phyloP scores from a whole-genome alignment of 805 yeast genomes.

The Yamadazyma laniorum region DNA sequence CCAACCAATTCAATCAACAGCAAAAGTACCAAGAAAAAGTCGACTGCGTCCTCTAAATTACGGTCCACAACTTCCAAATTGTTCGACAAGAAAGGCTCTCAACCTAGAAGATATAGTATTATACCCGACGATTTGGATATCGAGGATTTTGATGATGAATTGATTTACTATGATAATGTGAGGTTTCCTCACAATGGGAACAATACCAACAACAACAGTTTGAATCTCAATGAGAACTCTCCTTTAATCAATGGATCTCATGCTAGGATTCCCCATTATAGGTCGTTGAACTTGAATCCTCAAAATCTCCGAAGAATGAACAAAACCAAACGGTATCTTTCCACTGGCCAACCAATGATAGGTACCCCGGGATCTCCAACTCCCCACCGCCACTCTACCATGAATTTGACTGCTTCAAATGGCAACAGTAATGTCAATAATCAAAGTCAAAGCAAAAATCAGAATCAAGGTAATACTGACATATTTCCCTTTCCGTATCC shows the following conservation, averaged over 20 bases:
- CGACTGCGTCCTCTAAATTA: constrained; percentile 41
- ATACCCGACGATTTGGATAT: constrained; percentile 60
- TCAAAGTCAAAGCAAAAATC: constrained; percentile 8
- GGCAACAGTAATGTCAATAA: constrained; percentile 1
- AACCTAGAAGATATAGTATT: constrained; percentile 70
- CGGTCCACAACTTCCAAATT: constrained; percentile 71
- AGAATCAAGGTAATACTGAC: constrained; percentile 22
- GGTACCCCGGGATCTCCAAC: constrained; percentile 11
- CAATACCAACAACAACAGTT: constrained; percentile 18
- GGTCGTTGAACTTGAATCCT: constrained; percentile 38
- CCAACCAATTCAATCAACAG: constrained; percentile 16
- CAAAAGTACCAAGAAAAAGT: constrained; percentile 23
- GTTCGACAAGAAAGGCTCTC: constrained; percentile 71
- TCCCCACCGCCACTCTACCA: constrained; percentile 2
- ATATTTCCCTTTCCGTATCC: constrained; percentile 37
- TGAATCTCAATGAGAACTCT: constrained; percentile 27
- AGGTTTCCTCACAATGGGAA: constrained; percentile 34
- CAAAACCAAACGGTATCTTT: constrained; percentile 36
- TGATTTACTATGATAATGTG: constrained; percentile 44
- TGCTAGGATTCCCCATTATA: constrained; percentile 36
- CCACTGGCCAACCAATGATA: constrained; percentile 25
- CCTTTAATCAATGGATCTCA: constrained; percentile 27
- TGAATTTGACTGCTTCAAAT: not conserved
- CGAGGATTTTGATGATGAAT: constrained; percentile 55
- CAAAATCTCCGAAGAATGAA: constrained; percentile 18